Evolutionary conservation across 2,329 filamentous ascomycete genomes (phyloP).

Genomic region (Fusarium fujikuroi): DNA sequence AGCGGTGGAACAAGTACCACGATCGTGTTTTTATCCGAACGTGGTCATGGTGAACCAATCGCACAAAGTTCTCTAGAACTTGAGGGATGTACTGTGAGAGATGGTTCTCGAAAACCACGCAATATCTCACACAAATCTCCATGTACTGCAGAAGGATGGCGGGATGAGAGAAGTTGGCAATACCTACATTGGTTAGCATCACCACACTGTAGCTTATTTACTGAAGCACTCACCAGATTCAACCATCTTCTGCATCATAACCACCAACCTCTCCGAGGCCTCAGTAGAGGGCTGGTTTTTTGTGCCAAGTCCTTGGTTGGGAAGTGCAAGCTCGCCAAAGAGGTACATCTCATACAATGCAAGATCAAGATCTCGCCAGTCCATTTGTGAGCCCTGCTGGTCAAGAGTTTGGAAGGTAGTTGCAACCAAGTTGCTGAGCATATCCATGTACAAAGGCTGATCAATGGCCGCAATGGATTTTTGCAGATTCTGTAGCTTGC

Average conservation of each 20-base stretch:
- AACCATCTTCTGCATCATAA: constrained; percentile 97
- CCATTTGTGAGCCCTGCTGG: constrained; percentile 77
- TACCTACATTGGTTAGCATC: constrained; percentile 63
- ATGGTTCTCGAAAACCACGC: constrained; percentile 89
- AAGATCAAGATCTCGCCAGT: constrained; percentile 95
- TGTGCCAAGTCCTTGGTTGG: constrained; percentile 83
- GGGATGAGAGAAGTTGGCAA: constrained; percentile 87
- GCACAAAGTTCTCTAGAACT: constrained; percentile 91
- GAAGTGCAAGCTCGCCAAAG: constrained; percentile 93
- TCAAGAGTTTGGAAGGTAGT: constrained; percentile 86
- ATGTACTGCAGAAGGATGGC: constrained; percentile 96
- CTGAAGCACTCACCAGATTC: constrained; percentile 77
- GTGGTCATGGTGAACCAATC: constrained; percentile 87
- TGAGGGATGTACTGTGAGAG: constrained; percentile 78
- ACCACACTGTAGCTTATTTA: background rate
- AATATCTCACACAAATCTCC: constrained; percentile 97
- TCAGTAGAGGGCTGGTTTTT: constrained; percentile 85
- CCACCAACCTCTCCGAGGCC: constrained; percentile 82
- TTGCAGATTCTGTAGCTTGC: constrained; percentile 88
- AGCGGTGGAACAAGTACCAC: constrained; percentile 96
- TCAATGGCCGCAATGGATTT: constrained; percentile 93
- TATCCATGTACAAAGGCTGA: constrained; percentile 87
- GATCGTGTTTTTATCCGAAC: constrained; percentile 88
- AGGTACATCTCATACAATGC: constrained; percentile 95
- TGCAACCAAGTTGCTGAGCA: constrained; percentile 87